These are phyloP conservation scores for Thelonectria olida DNA, from an alignment of 2,329 filamentous ascomycete species.

Conservation along the genomic window DNA sequence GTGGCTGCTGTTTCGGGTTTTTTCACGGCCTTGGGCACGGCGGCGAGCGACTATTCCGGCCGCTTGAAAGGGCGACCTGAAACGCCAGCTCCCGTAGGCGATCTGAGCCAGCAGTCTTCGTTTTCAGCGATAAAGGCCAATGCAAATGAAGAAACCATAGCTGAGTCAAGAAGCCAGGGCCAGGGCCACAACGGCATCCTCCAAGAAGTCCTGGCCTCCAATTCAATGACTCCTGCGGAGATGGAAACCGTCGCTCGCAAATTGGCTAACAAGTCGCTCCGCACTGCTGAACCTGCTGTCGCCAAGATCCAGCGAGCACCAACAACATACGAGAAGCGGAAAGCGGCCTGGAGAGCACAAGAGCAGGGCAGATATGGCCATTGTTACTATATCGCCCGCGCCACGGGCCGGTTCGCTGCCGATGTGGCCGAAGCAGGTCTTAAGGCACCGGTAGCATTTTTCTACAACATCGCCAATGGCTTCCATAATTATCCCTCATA, in stretches of 20 bases:
- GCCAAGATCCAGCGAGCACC: slow-evolving; percentile 21
- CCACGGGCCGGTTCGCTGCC: slow-evolving; percentile 64
- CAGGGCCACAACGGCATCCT: neutral
- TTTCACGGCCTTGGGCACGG: slow-evolving; percentile 63
- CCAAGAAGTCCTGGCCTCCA: neutral
- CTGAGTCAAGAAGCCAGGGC: neutral
- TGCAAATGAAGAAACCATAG: neutral
- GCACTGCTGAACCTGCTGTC: slow-evolving; percentile 61
- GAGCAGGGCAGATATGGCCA: slow-evolving; percentile 40
- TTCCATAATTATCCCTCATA: slow-evolving; percentile 79
- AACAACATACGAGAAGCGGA: slow-evolving; percentile 32
- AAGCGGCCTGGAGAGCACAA: slow-evolving; percentile 35
- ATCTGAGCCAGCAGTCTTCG: neutral
- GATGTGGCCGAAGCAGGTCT: slow-evolving; percentile 69
- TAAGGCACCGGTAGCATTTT: slow-evolving; percentile 74
- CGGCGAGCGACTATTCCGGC: slow-evolving; percentile 30
- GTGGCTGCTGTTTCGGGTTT: slow-evolving; percentile 72
- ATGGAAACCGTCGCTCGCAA: slow-evolving; percentile 43
- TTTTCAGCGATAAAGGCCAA: too few relatives aligned
- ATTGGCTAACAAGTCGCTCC: slow-evolving; percentile 44
- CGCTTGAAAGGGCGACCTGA: slow-evolving; percentile 20
- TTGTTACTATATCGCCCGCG: slow-evolving; percentile 39
- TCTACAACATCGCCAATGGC: slow-evolving; percentile 73
- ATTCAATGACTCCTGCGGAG: slow-evolving; percentile 33
- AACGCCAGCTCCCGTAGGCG: neutral